Evolutionary conservation across 169 alveolate species (phyloP), one percentile per base, ranked within the genome.

Genomic region (Plasmodium billcollinsi): DNA sequence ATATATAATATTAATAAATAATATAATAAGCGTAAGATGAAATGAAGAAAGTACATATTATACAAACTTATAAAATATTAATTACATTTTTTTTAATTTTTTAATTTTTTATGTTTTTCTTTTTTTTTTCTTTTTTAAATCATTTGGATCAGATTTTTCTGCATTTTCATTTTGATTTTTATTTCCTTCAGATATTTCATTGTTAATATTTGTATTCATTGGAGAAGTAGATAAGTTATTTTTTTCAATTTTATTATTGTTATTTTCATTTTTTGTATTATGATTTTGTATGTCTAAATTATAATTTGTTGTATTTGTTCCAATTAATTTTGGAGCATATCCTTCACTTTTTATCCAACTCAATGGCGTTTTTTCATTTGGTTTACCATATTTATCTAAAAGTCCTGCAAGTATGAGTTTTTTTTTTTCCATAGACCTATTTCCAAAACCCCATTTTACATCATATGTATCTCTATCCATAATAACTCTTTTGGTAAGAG

Each of bases 391-490:
- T 91, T 97, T 96, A 91, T 98, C 99, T 66, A 98, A 95, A 78
- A 97, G 95, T 12, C 99, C 99, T 15, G 98, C 99, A 72, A 96
- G 94, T 86, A 98, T 98, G 74, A 99, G 96, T 85, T 97, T 96
- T 96, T 98, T 98, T 98, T 99, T 99, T 95, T 98, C 99, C 39
- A 98, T 85, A 45, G 99, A 99, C 76, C 99, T 97, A 6, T 99
- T 99, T 12, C 99, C 99, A 75, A 96, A 97, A 59, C 99, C 99
- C 99, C 99, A 99, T 88, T 99, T 98, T 92, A 98, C 95, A 73
- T 99, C 99, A 95, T 99, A 99, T 26, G 99, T 98, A 85, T 99
- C 99, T 62, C 99, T 96, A 93, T 99, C 99, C 99, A 99, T 98
- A 86, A 99, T 98, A 58, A 98, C 99, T 89, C 99, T 96, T 95